phyloP scores from a whole-genome alignment of 106 monocot species.

The Narthecium ossifragum region DNA sequence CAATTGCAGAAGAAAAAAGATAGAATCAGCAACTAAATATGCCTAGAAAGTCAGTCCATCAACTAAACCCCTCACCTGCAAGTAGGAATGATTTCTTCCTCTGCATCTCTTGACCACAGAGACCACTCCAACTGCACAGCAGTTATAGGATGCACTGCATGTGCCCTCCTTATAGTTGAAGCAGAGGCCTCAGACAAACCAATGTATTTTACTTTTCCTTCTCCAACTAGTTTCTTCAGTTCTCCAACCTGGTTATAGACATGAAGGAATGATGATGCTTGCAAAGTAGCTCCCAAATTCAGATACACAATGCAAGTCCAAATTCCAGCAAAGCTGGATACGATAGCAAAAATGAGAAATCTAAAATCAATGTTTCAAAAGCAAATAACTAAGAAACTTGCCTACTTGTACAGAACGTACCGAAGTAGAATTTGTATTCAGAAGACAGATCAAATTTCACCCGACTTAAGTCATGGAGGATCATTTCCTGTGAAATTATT shows the following conservation, averaged over 20 bases:
- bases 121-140: slow-evolving; percentile 67
- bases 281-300: too few relatives aligned
- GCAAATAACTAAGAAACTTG: too few relatives aligned
- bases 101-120: slow-evolving; percentile 63
- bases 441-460: too few relatives aligned
- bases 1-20: too few relatives aligned
- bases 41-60: neutral
- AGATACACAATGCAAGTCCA: too few relatives aligned
- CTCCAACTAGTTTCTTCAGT: slow-evolving; percentile 52
- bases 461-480: too few relatives aligned
- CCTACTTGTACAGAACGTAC: too few relatives aligned
- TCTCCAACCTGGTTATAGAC: slow-evolving; percentile 31
- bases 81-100: slow-evolving; percentile 66
- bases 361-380: too few relatives aligned
- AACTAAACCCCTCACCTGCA: slow-evolving; percentile 43
- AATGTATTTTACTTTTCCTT: slow-evolving; percentile 53
- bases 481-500: too few relatives aligned
- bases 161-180: slow-evolving; percentile 48
- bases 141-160: slow-evolving; percentile 49
- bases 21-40: neutral
- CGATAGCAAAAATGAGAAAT: too few relatives aligned
- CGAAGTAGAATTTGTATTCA: too few relatives aligned
- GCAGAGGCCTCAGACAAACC: slow-evolving; percentile 50
- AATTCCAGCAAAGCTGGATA: too few relatives aligned
- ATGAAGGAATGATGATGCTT: neutral